Evolutionary conservation across 441 rosid genomes (phyloP).

Genomic region (Dalechampia spathulata): DNA sequence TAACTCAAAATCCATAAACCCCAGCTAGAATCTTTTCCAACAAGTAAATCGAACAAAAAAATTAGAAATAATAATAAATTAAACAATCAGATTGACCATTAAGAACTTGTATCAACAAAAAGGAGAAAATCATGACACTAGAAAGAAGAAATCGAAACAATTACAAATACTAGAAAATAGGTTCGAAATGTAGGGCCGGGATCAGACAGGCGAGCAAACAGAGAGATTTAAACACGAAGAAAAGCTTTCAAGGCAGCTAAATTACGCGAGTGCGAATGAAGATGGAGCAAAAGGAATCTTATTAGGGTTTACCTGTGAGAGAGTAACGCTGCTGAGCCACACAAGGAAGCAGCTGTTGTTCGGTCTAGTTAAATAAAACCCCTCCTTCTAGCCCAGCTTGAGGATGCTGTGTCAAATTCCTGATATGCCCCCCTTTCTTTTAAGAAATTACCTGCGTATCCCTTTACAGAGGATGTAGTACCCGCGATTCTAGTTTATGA

Average conservation of each 20-base stretch:
- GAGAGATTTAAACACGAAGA: background rate
- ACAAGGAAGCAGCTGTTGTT: too few species aligned
- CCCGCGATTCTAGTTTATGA: too few species aligned
- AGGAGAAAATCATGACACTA: background rate
- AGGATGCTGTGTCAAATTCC: too few species aligned
- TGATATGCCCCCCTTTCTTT: too few species aligned
- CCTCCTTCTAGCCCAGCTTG: background rate
- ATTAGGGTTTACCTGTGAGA: constrained; percentile 27
- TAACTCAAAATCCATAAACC: background rate
- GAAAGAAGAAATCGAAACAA: background rate
- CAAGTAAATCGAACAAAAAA: too few species aligned
- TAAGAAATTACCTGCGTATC: too few species aligned
- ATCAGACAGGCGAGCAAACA: background rate
- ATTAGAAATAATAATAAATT: background rate
- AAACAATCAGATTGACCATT: background rate
- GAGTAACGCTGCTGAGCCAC: constrained; percentile 26
- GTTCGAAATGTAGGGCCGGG: background rate
- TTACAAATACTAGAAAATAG: background rate
- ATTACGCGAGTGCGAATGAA: background rate
- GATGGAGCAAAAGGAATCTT: too few species aligned
- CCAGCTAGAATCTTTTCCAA: too few species aligned
- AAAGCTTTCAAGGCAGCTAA: background rate
- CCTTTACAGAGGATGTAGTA: too few species aligned
- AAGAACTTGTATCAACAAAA: background rate
- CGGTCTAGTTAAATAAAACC: constrained; percentile 12